Evolutionary conservation across 1,284 basidiomycete species (phyloP), one percentile per base, ranked within the genome.

Genomic region (Bjerkandera adusta): DNA sequence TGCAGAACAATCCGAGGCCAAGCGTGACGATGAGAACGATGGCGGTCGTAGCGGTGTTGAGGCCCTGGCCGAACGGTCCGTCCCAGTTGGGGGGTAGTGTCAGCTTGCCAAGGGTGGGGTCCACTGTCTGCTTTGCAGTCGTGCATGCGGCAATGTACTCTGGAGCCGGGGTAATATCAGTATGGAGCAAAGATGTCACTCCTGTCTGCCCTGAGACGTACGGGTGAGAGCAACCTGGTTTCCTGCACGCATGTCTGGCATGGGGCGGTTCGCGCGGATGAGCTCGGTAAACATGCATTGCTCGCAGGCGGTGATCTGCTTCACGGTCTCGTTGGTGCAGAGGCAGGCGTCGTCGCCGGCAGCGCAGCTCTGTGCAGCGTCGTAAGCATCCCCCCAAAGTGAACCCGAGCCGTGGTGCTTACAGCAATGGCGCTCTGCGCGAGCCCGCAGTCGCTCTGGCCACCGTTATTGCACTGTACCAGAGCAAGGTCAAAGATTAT

Each of bases 281-380:
- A 85, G 64, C 46, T 67, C 62, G 36, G 63, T 62, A 59, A 83
- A 81, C 70, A 82, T 74, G 68, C 85, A 87, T 55, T 81, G 75
- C 58, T 88, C 73, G 63, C 83, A 85, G 18, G 52, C 42, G 1
- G 67, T 62, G 45, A 88, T 63, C 0, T 60, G 51, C 0, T 57
- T 42, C 22, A 76, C 68, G 1, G 74, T 74, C 1, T 50, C 56
- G 13, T 60, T 46, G 13, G 45, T 54, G 68, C 85, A 88, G 24
- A 84, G 68, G 60, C 84, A 86, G 11, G 50, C 48, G 35, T 72
- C 60, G 51, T 76, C 63, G 12, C 21, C 25, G 24, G 21, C 20
- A 27, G 26, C 8, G 26, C 24, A 10, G 13, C 16, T 15, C 18
- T 24, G 21, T 24, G 16, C 38, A n/a, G n/a, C n/a, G n/a, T n/a